A percentile compares a stretch with the other conserved stretches of the same genome.
These are phyloP conservation scores for Furcasterigmium furcatum DNA, from an alignment of 2,329 filamentous ascomycete species.

Conservation along the genomic window DNA sequence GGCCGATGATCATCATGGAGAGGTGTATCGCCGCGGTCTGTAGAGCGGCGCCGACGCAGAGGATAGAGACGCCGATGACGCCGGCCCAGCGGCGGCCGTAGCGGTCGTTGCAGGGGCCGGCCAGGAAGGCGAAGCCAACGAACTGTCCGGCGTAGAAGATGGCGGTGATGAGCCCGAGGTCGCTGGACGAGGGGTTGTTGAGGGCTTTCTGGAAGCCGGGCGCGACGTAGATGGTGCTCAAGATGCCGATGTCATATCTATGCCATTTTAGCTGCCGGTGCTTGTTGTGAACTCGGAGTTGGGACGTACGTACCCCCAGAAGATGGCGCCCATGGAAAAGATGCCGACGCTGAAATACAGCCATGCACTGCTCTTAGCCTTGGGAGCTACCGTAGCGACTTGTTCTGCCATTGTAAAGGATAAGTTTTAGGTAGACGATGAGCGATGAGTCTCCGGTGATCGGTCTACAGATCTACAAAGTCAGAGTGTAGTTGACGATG, in stretches of 20 bases:
- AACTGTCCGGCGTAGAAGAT: conserved; percentile 18
- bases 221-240: conserved; percentile 17
- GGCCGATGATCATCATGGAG: conserved; percentile 45
- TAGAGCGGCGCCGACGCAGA: conserved; percentile 13
- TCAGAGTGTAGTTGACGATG: background rate
- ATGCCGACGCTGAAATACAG: conserved; percentile 10
- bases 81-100: conserved; percentile 15
- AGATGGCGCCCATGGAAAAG: conserved; percentile 14
- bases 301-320: conserved; percentile 11
- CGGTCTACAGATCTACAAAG: too few species aligned
- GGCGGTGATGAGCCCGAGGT: conserved; percentile 14
- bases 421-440: background rate
- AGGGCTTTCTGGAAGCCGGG: conserved; percentile 15
- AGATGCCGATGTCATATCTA: conserved; percentile 18
- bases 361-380: conserved; percentile 11
- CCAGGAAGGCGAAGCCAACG: conserved; percentile 13
- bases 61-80: conserved; percentile 9
- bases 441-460: background rate
- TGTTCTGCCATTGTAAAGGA: background rate
- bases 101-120: conserved; percentile 11
- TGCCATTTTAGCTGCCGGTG: conserved; percentile 1
- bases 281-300: background rate
- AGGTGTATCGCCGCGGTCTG: conserved; percentile 21
- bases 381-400: background rate
- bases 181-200: conserved; percentile 11